phyloP scores from a whole-genome alignment of 2,329 filamentous ascomycete species.

The Hypoxylon sp. region DNA sequence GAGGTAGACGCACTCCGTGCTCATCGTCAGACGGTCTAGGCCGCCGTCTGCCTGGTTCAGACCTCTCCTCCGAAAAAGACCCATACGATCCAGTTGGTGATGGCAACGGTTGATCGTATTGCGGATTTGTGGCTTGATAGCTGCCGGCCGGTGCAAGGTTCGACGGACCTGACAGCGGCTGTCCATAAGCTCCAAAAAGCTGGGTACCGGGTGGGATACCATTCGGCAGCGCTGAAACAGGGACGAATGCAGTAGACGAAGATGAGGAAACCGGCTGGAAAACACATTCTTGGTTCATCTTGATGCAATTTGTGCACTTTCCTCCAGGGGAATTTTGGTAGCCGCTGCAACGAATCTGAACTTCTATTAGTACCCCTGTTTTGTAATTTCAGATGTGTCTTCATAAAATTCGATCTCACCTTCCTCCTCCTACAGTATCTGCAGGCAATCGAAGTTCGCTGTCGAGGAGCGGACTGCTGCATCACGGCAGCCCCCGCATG shows the following conservation, averaged over 20 bases:
- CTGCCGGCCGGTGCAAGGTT: slow-evolving; percentile 45
- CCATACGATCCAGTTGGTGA: slow-evolving; percentile 57
- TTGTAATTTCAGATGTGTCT: slow-evolving; percentile 20
- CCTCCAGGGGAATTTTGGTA: slow-evolving; percentile 72
- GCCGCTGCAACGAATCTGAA: slow-evolving; percentile 72
- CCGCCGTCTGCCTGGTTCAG: slow-evolving; percentile 55
- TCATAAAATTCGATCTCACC: slow-evolving; percentile 56
- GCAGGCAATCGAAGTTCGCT: slow-evolving; percentile 73
- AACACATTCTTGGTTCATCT: slow-evolving; percentile 73
- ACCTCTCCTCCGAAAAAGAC: slow-evolving; percentile 57
- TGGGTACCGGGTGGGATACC: slow-evolving; percentile 70
- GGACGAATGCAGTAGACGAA: slow-evolving; percentile 70
- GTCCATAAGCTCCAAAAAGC: slow-evolving; percentile 71
- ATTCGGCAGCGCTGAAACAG: slow-evolving; percentile 71
- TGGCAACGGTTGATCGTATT: slow-evolving; percentile 54
- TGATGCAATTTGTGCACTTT: slow-evolving; percentile 73
- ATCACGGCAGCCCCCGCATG: slow-evolving; percentile 57
- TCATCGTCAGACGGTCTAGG: slow-evolving; percentile 56
- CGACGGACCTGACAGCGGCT: slow-evolving; percentile 61
- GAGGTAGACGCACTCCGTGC: slow-evolving; percentile 61
- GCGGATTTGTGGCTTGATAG: slow-evolving; percentile 41
- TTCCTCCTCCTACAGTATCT: slow-evolving; percentile 74
- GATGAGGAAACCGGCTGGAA: slow-evolving; percentile 72
- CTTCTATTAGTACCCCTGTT: slow-evolving; percentile 45
- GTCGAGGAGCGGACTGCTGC: slow-evolving; percentile 68